phyloP scores from a whole-genome alignment of 306 rosid species.

The Quercus rubra region DNA sequence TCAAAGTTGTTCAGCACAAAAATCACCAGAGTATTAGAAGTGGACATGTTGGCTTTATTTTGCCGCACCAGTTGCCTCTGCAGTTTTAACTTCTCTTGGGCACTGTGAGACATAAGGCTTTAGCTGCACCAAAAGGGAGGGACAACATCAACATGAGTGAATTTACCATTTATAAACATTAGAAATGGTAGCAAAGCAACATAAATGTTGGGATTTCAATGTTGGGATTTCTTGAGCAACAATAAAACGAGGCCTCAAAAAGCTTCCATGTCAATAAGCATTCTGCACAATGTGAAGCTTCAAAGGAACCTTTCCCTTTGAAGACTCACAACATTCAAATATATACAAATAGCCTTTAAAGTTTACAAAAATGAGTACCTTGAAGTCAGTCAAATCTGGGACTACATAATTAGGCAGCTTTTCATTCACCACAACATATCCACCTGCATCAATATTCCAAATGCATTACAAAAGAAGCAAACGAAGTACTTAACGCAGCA shows the following conservation, averaged over 20 bases:
- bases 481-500: background rate
- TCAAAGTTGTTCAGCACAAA: background rate
- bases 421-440: constrained; percentile 49
- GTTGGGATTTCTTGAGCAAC: background rate
- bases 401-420: constrained; percentile 62
- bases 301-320: background rate
- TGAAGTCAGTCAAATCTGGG: constrained; percentile 54
- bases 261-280: background rate
- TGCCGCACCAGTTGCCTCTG: constrained; percentile 29
- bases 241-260: background rate
- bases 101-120: constrained; percentile 57
- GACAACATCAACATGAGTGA: background rate
- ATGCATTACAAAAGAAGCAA: background rate
- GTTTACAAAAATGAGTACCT: constrained; percentile 31
- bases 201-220: background rate
- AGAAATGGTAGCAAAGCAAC: background rate
- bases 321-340: background rate
- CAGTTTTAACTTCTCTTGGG: constrained; percentile 27
- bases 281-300: background rate
- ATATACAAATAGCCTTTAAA: background rate
- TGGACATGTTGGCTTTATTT: constrained; percentile 14
- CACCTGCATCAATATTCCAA: constrained; percentile 38
- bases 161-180: background rate
- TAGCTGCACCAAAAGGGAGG: constrained; percentile 31
- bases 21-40: background rate